Conservation (phyloP, 73 alveolate genomes). For the Paramecium bursaria region DNA sequence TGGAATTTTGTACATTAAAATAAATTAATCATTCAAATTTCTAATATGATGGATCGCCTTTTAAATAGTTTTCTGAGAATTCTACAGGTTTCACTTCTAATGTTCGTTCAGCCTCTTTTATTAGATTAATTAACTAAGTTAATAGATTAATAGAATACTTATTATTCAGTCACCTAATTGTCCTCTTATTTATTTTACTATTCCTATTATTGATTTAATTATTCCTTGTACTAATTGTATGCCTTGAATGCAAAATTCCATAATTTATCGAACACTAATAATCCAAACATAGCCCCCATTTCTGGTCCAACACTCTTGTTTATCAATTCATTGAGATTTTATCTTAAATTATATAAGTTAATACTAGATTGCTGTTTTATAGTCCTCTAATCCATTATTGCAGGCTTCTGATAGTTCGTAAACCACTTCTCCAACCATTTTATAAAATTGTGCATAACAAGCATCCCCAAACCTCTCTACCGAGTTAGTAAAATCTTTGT, state of each 20-base stretch:
- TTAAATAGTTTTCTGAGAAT: conserved; percentile 22
- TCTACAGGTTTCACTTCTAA: background rate
- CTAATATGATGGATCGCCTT: conserved; percentile 51
- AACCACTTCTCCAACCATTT: conserved; percentile 44
- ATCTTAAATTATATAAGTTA: background rate
- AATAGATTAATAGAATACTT: conserved; percentile 1
- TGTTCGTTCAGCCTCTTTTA: conserved; percentile 31
- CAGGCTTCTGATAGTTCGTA: conserved; percentile 52
- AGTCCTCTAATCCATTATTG: conserved; percentile 25
- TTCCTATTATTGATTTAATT: background rate
- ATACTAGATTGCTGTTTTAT: background rate
- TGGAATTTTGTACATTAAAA: too few species aligned
- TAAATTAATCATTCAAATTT: conserved; percentile 38
- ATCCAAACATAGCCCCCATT: conserved; percentile 23
- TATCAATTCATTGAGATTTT: conserved; percentile 11
- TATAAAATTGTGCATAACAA: background rate
- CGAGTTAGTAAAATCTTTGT: conserved; percentile 27
- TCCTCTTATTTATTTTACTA: conserved; percentile 27
- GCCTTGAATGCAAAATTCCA: conserved; percentile 7
- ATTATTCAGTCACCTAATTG: conserved; percentile 10
- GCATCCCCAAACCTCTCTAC: conserved; percentile 60
- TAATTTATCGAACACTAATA: background rate
- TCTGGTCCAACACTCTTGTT: conserved; percentile 42
- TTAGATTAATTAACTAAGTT: background rate
- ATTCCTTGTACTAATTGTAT: conserved; percentile 5